Evolutionary conservation across 2,329 filamentous ascomycete genomes (phyloP), one percentile per base, ranked within the genome.

Genomic region (Nigrograna mackinnonii): DNA sequence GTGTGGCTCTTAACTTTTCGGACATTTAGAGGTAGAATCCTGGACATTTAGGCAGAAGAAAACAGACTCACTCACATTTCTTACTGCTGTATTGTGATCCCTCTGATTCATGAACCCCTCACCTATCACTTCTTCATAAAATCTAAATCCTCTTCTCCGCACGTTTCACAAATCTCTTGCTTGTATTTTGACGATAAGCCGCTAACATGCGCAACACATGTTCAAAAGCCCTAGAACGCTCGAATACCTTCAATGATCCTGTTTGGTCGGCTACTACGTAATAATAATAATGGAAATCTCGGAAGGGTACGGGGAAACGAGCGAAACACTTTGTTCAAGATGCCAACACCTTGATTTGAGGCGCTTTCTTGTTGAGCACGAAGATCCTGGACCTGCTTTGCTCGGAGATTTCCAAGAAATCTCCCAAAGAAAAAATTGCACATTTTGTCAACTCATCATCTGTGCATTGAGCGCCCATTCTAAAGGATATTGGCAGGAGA

Each of bases 201-300:
- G n/a, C 24, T 28, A 28, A 28, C 24, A 28, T 9, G 9, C 9
- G n/a, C n/a, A 28, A 28, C 24, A 9, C n/a, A n/a, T 28, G 24
- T 28, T 28, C 24, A 9, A 28, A 28, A 28, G 9, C 24, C 24
- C 24, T 28, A 28, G 24, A 28, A 28, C 24, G 24, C 24, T 28
- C n/a, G n/a, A 28, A 28, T 28, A 28, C n/a, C 24, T 28, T 28
- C n/a, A 28, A 28, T 28, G 24, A 28, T n/a, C 24, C n/a, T 28
- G n/a, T 28, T 28, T 28, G 24, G 24, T 28, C 24, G 24, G n/a
- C 24, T n/a, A 28, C 9, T 28, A 28, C 24, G n/a, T n/a, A n/a
- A 28, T n/a, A 28, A 28, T 9, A 9, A 28, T n/a, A 28, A 28
- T n/a, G 24, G 24, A 28, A 28, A 28, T 28, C 9, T 28, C 24